These are phyloP conservation scores for Aspergillus spinulosporus DNA, from an alignment of 2,329 filamentous ascomycete genomes.

Conservation along the genomic window DNA sequence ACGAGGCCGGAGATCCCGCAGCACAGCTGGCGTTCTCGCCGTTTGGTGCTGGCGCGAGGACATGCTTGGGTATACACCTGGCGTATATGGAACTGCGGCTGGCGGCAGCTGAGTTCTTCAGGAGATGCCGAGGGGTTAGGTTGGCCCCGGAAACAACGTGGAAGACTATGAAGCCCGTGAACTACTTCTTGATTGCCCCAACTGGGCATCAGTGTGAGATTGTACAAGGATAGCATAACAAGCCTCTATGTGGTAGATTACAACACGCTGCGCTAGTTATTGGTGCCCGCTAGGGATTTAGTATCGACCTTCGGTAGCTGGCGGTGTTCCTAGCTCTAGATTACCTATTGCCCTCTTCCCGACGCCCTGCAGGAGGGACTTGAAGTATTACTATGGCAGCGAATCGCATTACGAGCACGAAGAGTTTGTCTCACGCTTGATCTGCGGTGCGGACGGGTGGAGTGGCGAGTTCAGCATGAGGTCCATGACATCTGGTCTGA, in stretches of 20 bases:
- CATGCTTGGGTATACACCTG: constrained; percentile 68
- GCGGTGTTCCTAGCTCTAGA: too few species aligned
- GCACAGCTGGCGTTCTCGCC: constrained; percentile 60
- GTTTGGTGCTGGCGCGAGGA: constrained; percentile 65
- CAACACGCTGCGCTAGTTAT: not conserved
- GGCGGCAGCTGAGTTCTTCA: constrained; percentile 53
- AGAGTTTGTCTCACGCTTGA: not conserved
- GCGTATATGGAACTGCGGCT: constrained; percentile 59
- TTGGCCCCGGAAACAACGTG: constrained; percentile 8
- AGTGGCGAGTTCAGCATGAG: not conserved
- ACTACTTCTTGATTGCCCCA: constrained; percentile 46
- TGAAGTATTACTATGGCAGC: not conserved
- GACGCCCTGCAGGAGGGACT: not conserved
- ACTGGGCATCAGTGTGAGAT: constrained; percentile 43
- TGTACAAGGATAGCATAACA: not conserved
- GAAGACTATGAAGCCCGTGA: constrained; percentile 44
- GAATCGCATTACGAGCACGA: too few species aligned
- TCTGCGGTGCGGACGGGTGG: not conserved
- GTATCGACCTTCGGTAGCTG: too few species aligned
- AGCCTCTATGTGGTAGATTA: not conserved
- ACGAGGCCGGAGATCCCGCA: constrained; percentile 28
- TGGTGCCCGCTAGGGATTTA: not conserved
- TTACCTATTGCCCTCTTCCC: too few species aligned
- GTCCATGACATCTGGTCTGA: not conserved
- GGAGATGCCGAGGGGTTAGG: constrained; percentile 26